Conservation (phyloP, 768 basidiomycete species). For the Xanthoconium stramineum region DNA sequence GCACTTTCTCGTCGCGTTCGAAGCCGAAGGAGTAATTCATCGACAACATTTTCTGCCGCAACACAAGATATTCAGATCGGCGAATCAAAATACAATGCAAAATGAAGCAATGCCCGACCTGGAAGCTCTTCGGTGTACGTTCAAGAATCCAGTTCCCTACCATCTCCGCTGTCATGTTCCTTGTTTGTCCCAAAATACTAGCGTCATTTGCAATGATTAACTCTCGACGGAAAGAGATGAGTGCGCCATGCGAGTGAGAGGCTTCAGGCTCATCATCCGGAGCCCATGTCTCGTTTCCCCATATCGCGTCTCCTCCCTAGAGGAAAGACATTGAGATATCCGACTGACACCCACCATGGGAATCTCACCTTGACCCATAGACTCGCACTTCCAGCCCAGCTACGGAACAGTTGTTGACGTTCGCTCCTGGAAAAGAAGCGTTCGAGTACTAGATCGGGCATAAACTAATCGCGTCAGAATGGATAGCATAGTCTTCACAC, state of each 20-base stretch:
- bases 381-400: slow-evolving; percentile 92
- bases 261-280: slow-evolving; percentile 68
- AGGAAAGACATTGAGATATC: background rate
- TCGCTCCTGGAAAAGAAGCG: slow-evolving; percentile 90
- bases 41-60: slow-evolving; percentile 62
- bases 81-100: background rate
- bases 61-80: background rate
- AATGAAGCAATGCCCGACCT: slow-evolving; percentile 41
- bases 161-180: slow-evolving; percentile 77
- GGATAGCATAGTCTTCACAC: slow-evolving; percentile 6
- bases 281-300: slow-evolving; percentile 74
- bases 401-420: slow-evolving; percentile 83
- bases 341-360: background rate
- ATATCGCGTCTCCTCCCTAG: slow-evolving; percentile 78
- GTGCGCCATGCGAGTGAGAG: slow-evolving; percentile 70
- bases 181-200: slow-evolving; percentile 18
- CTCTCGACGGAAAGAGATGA: slow-evolving; percentile 71
- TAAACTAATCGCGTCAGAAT: background rate
- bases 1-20: slow-evolving; percentile 64
- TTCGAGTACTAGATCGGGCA: slow-evolving; percentile 55
- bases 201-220: background rate
- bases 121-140: slow-evolving; percentile 80
- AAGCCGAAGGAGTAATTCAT: slow-evolving; percentile 89
- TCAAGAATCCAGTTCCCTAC: slow-evolving; percentile 77
- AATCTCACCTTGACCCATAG: slow-evolving; percentile 90